Base-by-base conservation (phyloP, 2,329 filamentous ascomycete species). In the Trichoderma sp. region DNA sequence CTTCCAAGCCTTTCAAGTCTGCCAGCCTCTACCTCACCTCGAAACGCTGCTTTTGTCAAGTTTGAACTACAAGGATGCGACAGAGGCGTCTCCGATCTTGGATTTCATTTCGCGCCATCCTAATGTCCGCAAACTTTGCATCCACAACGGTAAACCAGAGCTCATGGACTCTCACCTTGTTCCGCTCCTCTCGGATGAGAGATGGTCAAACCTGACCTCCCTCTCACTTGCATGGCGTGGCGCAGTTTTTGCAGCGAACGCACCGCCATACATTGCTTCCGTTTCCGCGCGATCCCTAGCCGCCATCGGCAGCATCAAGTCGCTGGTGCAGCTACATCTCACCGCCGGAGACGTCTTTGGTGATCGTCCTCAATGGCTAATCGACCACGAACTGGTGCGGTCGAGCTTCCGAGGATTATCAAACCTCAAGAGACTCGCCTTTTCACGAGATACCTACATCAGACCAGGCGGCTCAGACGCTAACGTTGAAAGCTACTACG, bases 201-300 rank as follows among this genome's bases (percentile, higher is more conserved):
- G 21, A 54, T 62, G 48, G 48, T 54, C 39, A 17, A 54, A 62
- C 7, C 59, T 62, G 17, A 54, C 48, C 1, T 62, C 59, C 24
- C 59, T 62, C 39, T 62, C 59, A 10, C 28, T 62, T 34, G 52
- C 39, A 28, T 62, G 59, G 59, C 47, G 21, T 26, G 39, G 30
- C 2, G 48, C 39, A 10, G 47, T 1, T 14, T 15, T 41, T 21
- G 19, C 3, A 10, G 15, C 1, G 21, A 24, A 30, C 21, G 24
- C 45, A n/a, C 0, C 2, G 4, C 9, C 44, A 34, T 44, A 28
- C 17, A 17, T 54, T n/a, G 39, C 24, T 21, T 5, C 5, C 24
- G 21, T 62, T 6, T 7, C 48, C 14, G 21, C 30, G 10, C 9
- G 54, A 47, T 44, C 59, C 1, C 21, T 62, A 9, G 39, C n/a